Percentiles rank a stretch among this genome's conserved stretches.
Conservation (phyloP, 352 stramenopile species). For the Globisporangium lucens region DNA sequence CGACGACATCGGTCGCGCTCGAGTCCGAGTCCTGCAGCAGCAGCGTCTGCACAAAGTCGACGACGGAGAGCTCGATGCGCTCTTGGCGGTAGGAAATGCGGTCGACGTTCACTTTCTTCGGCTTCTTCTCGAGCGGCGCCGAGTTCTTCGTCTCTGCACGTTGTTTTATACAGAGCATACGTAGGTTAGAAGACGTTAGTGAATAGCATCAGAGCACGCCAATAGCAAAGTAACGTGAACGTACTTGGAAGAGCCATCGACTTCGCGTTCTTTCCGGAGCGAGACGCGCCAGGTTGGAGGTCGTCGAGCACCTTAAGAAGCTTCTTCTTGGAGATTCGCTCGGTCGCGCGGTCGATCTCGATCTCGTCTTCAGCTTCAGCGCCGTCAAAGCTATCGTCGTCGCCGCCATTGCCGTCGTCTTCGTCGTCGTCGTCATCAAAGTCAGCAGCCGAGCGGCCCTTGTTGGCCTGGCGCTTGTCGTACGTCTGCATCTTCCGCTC, state of each 20-base stretch:
- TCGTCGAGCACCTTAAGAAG: conserved; percentile 70
- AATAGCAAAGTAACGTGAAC: background rate
- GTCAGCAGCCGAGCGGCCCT: conserved; percentile 1
- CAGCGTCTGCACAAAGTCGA: conserved; percentile 69
- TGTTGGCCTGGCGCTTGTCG: conserved; percentile 38
- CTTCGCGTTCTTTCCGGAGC: conserved; percentile 42
- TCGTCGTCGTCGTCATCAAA: conserved; percentile 15
- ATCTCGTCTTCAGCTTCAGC: conserved; percentile 27
- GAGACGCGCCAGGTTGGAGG: conserved; percentile 34
- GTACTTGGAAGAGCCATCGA: conserved; percentile 31
- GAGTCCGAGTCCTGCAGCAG: conserved; percentile 61
- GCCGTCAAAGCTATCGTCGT: conserved; percentile 19
- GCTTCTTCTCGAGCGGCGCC: conserved; percentile 68
- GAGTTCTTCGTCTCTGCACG: conserved; percentile 63
- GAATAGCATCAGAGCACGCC: background rate
- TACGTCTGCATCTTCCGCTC: conserved; percentile 53
- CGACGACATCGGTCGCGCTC: conserved; percentile 56
- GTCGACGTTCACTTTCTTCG: conserved; percentile 57
- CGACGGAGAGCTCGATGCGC: conserved; percentile 57
- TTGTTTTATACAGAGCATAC: background rate
- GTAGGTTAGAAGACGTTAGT: background rate
- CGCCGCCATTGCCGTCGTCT: conserved; percentile 15
- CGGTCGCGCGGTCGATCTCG: conserved; percentile 57
- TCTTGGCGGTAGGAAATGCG: conserved; percentile 73
- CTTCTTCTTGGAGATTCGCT: conserved; percentile 70